A percentile compares a stretch with the other conserved stretches of the same genome.
These are phyloP conservation scores for Kluyveromyces lactis DNA, from an alignment of 805 yeast species.

Conservation along the genomic window DNA sequence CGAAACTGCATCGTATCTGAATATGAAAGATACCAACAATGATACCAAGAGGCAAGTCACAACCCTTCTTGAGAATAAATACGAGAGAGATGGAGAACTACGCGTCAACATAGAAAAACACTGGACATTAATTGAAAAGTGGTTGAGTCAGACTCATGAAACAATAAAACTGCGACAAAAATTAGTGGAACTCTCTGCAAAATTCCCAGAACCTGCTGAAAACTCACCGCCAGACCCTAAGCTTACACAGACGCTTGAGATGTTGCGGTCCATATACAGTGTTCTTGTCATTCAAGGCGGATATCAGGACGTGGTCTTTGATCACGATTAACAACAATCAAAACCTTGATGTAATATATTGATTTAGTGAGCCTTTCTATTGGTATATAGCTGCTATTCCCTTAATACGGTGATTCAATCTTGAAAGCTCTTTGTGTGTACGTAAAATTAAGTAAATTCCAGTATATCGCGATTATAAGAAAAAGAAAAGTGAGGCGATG, in stretches of 20 bases:
- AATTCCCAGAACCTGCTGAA: background rate
- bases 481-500: slow-evolving; percentile 5
- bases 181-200: slow-evolving; percentile 5
- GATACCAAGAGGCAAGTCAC: background rate
- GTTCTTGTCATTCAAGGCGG: slow-evolving; percentile 3
- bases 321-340: background rate
- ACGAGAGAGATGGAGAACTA: slow-evolving; percentile 4
- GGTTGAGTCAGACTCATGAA: slow-evolving; percentile 10
- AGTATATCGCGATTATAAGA: background rate
- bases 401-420: too few species aligned
- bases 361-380: too few species aligned
- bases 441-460: too few species aligned
- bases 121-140: slow-evolving; percentile 11
- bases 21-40: background rate
- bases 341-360: too few species aligned
- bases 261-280: slow-evolving; percentile 1
- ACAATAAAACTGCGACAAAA: slow-evolving; percentile 13
- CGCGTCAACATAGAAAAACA: slow-evolving; percentile 12
- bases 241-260: background rate
- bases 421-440: too few species aligned
- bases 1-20: slow-evolving; percentile 6
- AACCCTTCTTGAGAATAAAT: background rate
- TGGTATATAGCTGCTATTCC: too few species aligned
- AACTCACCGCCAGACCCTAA: background rate
- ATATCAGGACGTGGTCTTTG: background rate